Base-by-base conservation (phyloP, 257 asterid genomes). In the Paraleonurus japonicus region DNA sequence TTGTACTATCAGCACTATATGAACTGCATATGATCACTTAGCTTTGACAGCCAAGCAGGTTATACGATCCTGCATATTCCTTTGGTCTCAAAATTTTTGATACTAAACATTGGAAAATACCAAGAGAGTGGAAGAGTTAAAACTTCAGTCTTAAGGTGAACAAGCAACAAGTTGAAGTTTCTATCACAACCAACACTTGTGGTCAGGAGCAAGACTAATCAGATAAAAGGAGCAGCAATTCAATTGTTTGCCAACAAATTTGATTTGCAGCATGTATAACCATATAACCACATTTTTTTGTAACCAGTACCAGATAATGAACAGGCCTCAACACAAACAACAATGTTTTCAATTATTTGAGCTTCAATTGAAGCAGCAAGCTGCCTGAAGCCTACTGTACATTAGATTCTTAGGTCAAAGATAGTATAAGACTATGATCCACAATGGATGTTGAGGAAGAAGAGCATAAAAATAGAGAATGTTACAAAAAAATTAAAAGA, bases 391-490 rank as follows among this genome's bases (percentile, higher is more conserved):
- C 64, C 53, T 28, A 70, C 28, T 45, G 66, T 22, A 47, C 57
- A 61, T 28, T 57, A 33, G 16, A 28, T 53, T 20, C 33, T 24
- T 55, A 20, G 51, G 23, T 65, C 39, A 61, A 43, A 70, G 32
- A 55, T 17, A 22, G 76, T 35, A 67, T 55, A 22, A 65, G 48
- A 28, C 16, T 20, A 66, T 37, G 69, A 71, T 27, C 24, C 33
- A 35, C 41, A 33, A 41, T 24, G 35, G 75, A 32, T 23, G 51
- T 43, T 54, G 47, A 30, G 30, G 51, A 53, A 70, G 58, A 69
- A 15, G 78, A 72, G 27, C 76, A 10, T 43, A 41, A 58, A 32
- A 61, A 50, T 51, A 80, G 70, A 75, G 51, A 82, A 27, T 76
- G 76, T 71, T 75, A 59, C 74, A 57, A 23, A 59, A 55, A 67